phyloP scores from a whole-genome alignment of 1,284 basidiomycete species.

The Tilletiopsis washingtonensis region DNA sequence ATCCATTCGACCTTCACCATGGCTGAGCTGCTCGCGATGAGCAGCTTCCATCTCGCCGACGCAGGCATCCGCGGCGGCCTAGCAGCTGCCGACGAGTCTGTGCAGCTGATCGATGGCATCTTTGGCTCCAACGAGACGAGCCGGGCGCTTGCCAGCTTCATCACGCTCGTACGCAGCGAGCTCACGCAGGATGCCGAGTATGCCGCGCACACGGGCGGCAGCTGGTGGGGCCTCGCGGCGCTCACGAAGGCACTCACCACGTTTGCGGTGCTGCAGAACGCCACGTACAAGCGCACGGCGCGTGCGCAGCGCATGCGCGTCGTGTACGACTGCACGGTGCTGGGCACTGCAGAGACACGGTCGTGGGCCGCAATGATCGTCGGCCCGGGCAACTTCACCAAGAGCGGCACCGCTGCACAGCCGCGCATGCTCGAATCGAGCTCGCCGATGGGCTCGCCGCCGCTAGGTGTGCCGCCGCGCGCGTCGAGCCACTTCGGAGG shows the following conservation, averaged over 20 bases:
- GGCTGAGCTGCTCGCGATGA: slow-evolving; percentile 54
- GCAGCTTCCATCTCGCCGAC: slow-evolving; percentile 50
- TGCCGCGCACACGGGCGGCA: slow-evolving; percentile 34
- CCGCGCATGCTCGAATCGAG: no score
- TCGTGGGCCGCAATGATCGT: slow-evolving; percentile 31
- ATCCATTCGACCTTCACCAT: slow-evolving; percentile 53
- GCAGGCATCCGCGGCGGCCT: slow-evolving; percentile 19
- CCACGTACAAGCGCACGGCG: slow-evolving; percentile 50
- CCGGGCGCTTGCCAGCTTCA: slow-evolving; percentile 51
- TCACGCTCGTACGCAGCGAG: slow-evolving; percentile 51
- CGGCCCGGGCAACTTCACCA: slow-evolving; percentile 26
- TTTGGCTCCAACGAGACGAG: slow-evolving; percentile 54
- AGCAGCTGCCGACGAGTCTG: slow-evolving; percentile 51
- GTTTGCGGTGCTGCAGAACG: slow-evolving; percentile 52
- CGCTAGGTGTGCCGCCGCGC: no score
- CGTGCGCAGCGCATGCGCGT: slow-evolving; percentile 47
- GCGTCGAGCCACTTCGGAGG: no score
- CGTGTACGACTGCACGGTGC: slow-evolving; percentile 52
- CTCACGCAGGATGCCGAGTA: slow-evolving; percentile 44
- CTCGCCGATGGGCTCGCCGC: no score
- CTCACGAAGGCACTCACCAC: slow-evolving; percentile 54
- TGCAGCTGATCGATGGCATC: slow-evolving; percentile 52
- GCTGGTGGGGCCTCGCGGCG: slow-evolving; percentile 18
- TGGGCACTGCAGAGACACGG: slow-evolving; percentile 45
- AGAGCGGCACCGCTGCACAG: no score